Conservation (phyloP, 2,329 filamentous ascomycete genomes). For the Gremmenia infestans region DNA sequence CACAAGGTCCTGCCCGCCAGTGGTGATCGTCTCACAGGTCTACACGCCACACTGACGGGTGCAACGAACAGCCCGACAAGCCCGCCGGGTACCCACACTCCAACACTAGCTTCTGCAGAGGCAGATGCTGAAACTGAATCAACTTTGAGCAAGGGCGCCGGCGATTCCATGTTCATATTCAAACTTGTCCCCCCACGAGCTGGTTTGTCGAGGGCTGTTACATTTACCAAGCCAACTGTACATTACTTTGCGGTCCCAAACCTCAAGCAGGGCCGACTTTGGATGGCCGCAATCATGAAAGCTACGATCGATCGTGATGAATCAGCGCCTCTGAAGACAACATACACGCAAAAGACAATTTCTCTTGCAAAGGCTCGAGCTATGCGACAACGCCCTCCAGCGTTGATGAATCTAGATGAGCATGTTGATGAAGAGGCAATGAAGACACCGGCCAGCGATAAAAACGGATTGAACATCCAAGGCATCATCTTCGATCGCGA, state of each 20-base stretch:
- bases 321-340: constrained; percentile 73
- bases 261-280: constrained; percentile 78
- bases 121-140: constrained; percentile 36
- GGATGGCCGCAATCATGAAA: constrained; percentile 99
- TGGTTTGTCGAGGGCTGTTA: constrained; percentile 83
- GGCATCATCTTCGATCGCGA: constrained; percentile 31
- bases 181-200: constrained; percentile 89
- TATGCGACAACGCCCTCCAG: constrained; percentile 85
- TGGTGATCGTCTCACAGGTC: constrained; percentile 80
- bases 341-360: constrained; percentile 96
- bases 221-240: constrained; percentile 94
- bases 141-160: constrained; percentile 33
- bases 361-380: constrained; percentile 81
- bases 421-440: constrained; percentile 29
- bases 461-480: constrained; percentile 30
- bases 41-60: constrained; percentile 88
- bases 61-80: constrained; percentile 63
- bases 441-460: constrained; percentile 28
- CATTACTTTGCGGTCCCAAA: constrained; percentile 97
- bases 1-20: constrained; percentile 95
- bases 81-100: constrained; percentile 42
- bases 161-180: constrained; percentile 88
- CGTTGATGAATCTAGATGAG: constrained; percentile 68
- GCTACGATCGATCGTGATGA: constrained; percentile 94
- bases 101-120: constrained; percentile 40